These are phyloP conservation scores for Rhodotorula toruloides DNA, from an alignment of 768 basidiomycete species.

Conservation along the genomic window DNA sequence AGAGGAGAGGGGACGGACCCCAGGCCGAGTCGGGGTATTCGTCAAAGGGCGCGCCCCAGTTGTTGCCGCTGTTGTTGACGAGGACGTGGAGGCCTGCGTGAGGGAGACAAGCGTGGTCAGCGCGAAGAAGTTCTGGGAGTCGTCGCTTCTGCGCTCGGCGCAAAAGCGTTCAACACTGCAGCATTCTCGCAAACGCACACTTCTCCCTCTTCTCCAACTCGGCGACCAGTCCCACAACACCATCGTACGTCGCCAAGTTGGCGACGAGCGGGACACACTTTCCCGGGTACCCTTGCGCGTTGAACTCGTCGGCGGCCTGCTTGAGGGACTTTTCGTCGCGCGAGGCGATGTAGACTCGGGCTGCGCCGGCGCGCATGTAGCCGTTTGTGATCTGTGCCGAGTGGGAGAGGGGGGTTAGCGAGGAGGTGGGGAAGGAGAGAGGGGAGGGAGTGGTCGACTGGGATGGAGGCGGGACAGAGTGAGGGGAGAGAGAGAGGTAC, in stretches of 20 bases:
- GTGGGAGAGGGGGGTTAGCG: not conserved
- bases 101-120: conserved; percentile 38
- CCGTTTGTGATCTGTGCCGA: conserved; percentile 57
- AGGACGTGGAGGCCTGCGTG: conserved; percentile 44
- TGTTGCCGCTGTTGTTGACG: conserved; percentile 64
- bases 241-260: conserved; percentile 55
- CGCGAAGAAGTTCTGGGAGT: not conserved
- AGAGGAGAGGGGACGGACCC: conserved; percentile 7
- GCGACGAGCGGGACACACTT: conserved; percentile 56
- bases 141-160: not conserved
- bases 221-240: conserved; percentile 55
- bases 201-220: conserved; percentile 56
- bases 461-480: not conserved
- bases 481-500: not conserved
- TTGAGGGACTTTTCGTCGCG: conserved; percentile 56
- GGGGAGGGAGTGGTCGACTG: conserved; percentile 38
- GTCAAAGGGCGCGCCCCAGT: conserved; percentile 50
- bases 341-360: conserved; percentile 59
- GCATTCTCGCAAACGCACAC: conserved; percentile 41
- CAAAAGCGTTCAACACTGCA: not conserved
- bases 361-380: conserved; percentile 61
- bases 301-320: conserved; percentile 55
- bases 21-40: conserved; percentile 30
- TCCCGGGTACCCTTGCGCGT: conserved; percentile 53
- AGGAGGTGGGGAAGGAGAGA: conserved; percentile 47